Conservation (phyloP, 371 early-diverging fungal genomes). For the Circinella minor region DNA sequence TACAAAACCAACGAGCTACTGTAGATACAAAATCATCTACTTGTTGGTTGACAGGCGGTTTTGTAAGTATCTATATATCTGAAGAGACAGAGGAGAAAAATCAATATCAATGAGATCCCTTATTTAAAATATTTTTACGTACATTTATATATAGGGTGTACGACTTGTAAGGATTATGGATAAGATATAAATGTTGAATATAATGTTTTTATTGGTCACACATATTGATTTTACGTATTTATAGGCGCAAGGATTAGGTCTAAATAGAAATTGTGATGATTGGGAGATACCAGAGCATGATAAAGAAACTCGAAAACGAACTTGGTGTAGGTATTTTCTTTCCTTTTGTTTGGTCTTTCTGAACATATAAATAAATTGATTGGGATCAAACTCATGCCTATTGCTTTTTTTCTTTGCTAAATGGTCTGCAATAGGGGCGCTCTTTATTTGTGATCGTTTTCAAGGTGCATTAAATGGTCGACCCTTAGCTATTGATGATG, state of each 20-base stretch:
- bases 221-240: no score
- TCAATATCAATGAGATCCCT: no score
- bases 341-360: neutral
- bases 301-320: conserved; percentile 46
- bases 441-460: conserved; percentile 49
- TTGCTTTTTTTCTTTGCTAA: no score
- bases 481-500: conserved; percentile 49
- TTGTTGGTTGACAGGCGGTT: conserved; percentile 46
- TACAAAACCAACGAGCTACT: conserved; percentile 48
- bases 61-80: conserved; percentile 29
- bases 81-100: conserved; percentile 1
- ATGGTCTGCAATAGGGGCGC: conserved; percentile 16
- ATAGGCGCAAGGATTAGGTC: conserved; percentile 46
- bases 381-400: no score
- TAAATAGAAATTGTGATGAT: conserved; percentile 48
- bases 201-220: no score
- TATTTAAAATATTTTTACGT: no score
- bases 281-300: conserved; percentile 51
- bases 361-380: no score
- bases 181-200: neutral
- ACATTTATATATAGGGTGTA: neutral
- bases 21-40: conserved; percentile 52
- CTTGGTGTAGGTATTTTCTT: conserved; percentile 40
- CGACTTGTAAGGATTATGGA: neutral
- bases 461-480: conserved; percentile 47